A percentile compares a stretch with the other conserved stretches of the same genome.
Evolutionary conservation across 192 early-diverging fungal species (phyloP).

Genomic region (Backusella psychrophila): DNA sequence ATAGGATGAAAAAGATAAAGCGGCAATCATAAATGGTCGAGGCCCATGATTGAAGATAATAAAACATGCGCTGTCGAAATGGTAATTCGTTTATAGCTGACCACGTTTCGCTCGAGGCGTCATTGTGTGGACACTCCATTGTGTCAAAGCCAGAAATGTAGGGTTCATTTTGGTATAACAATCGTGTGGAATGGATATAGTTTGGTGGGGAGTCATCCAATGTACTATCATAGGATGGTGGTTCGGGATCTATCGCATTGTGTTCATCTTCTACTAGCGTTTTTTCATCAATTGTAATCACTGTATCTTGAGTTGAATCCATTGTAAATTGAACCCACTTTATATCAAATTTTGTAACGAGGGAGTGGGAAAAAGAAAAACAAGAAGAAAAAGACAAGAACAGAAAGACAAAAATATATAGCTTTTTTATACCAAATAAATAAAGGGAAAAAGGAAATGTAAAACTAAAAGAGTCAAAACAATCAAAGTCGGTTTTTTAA

Average conservation of each 20-base stretch:
- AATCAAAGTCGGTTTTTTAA: not conserved
- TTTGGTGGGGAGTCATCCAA: not conserved
- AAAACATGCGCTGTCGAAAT: not conserved
- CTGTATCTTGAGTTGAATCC: not conserved
- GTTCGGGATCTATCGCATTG: not conserved
- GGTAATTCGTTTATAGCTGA: not conserved
- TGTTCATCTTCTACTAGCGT: not conserved
- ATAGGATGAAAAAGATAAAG: not conserved
- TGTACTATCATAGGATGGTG: not conserved
- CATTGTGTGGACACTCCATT: not conserved
- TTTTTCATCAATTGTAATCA: not conserved
- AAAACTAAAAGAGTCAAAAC: not conserved
- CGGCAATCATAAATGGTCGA: not conserved
- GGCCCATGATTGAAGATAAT: not conserved
- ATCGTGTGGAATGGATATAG: not conserved
- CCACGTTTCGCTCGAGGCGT: not conserved
- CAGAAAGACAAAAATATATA: not conserved
- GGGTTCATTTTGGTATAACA: not conserved
- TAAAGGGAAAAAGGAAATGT: not conserved
- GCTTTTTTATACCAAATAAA: not conserved
- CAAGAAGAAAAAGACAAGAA: not conserved
- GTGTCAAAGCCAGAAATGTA: not conserved
- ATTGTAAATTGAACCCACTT: not conserved
- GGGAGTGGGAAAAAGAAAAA: not conserved
- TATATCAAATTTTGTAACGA: not conserved